phyloP scores from a whole-genome alignment of 495 filamentous ascomycete species.

The Aspergillus asperescens region DNA sequence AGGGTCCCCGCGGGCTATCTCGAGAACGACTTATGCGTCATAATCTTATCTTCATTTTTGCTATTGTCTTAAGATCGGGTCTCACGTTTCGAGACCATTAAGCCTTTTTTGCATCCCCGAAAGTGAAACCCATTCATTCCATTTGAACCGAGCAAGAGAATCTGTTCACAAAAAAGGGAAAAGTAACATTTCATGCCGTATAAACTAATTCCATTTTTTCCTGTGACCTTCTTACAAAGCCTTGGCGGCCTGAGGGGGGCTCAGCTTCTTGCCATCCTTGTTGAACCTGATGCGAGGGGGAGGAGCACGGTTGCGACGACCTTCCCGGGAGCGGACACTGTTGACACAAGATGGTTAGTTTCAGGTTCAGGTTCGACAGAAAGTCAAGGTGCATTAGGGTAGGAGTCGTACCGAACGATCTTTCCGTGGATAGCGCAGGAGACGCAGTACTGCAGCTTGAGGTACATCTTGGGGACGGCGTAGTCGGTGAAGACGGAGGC shows the following conservation, averaged over 20 bases:
- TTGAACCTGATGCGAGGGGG: slow-evolving; percentile 97
- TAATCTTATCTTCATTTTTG: slow-evolving; percentile 14
- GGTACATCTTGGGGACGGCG: slow-evolving; percentile 99
- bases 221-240: slow-evolving; percentile 48
- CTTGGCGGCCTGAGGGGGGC: slow-evolving; percentile 77
- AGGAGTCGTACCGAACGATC: slow-evolving; percentile 87
- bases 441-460: slow-evolving; percentile 99
- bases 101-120: slow-evolving; percentile 19
- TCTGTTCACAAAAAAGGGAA: slow-evolving; percentile 22
- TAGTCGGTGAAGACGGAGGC: slow-evolving; percentile 99
- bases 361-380: not conserved
- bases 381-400: not conserved
- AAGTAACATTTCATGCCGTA: slow-evolving; percentile 24
- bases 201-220: slow-evolving; percentile 38
- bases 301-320: slow-evolving; percentile 97
- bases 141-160: slow-evolving; percentile 22
- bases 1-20: no score
- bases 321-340: slow-evolving; percentile 95
- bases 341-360: slow-evolving; percentile 9
- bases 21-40: not conserved
- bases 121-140: slow-evolving; percentile 28
- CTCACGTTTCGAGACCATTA: slow-evolving; percentile 4
- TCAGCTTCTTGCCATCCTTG: slow-evolving; percentile 99
- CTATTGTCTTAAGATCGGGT: slow-evolving; percentile 10
- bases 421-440: slow-evolving; percentile 99